Evolutionary conservation across 2,329 filamentous ascomycete genomes (phyloP).

Genomic region (Fusarium sp.): DNA sequence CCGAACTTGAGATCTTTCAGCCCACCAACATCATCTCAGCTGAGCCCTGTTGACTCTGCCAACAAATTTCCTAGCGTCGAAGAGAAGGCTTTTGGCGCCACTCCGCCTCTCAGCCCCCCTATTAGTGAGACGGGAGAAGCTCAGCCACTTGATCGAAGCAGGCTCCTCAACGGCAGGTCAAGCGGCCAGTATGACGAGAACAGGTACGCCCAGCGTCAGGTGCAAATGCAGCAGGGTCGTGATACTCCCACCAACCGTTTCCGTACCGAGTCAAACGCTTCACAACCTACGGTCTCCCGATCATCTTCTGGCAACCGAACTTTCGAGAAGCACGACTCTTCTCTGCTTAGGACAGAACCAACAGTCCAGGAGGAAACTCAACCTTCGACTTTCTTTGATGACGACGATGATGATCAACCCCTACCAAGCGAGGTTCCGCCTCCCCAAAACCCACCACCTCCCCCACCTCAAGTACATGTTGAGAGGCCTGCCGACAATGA

Average conservation of each 20-base stretch:
- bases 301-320: slow-evolving; percentile 60
- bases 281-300: slow-evolving; percentile 57
- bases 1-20: slow-evolving; percentile 74
- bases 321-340: slow-evolving; percentile 49
- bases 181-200: slow-evolving; percentile 86
- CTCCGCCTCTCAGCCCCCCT: slow-evolving; percentile 63
- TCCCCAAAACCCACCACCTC: slow-evolving; percentile 44
- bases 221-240: slow-evolving; percentile 82
- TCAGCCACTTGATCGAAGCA: slow-evolving; percentile 77
- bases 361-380: slow-evolving; percentile 50
- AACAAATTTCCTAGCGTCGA: slow-evolving; percentile 52
- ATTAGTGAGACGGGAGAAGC: slow-evolving; percentile 80
- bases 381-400: slow-evolving; percentile 57
- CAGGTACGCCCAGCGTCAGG: slow-evolving; percentile 84
- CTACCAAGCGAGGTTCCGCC: slow-evolving; percentile 18
- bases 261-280: slow-evolving; percentile 60
- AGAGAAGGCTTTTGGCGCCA: slow-evolving; percentile 50
- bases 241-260: slow-evolving; percentile 67
- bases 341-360: slow-evolving; percentile 46
- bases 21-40: slow-evolving; percentile 58
- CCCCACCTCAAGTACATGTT: slow-evolving; percentile 53
- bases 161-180: slow-evolving; percentile 75
- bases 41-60: slow-evolving; percentile 53
- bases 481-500: slow-evolving; percentile 65
- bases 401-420: slow-evolving; percentile 58